phyloP scores from a whole-genome alignment of 192 early-diverging fungal genomes.

The Coemansia sp. region DNA sequence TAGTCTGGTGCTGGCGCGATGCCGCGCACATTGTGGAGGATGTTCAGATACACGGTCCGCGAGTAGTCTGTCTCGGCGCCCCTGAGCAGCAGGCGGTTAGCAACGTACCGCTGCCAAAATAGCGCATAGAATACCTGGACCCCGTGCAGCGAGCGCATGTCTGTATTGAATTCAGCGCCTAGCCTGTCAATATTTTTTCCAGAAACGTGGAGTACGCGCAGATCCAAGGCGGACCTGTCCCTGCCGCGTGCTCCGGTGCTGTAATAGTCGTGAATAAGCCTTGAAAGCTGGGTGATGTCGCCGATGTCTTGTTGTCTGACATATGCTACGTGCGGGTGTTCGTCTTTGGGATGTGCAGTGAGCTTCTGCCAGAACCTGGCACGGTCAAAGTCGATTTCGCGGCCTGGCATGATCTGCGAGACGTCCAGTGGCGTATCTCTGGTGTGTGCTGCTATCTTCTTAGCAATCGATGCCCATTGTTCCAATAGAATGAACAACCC shows the following conservation, averaged over 20 bases:
- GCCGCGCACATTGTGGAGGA: constrained; percentile 21
- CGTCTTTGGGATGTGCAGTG: constrained; percentile 1
- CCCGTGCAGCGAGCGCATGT: constrained; percentile 12
- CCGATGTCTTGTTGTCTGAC: constrained; percentile 2
- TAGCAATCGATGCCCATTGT: constrained; percentile 23
- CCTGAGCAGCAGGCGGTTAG: constrained; percentile 1
- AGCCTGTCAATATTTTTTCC: constrained; percentile 12
- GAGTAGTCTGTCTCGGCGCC: not conserved
- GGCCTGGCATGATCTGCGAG: constrained; percentile 2
- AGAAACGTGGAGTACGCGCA: constrained; percentile 19
- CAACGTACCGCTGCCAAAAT: constrained; percentile 27
- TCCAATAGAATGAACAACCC: constrained; percentile 14
- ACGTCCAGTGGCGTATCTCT: not conserved
- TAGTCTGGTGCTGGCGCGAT: constrained; percentile 18
- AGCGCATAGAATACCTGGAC: constrained; percentile 31
- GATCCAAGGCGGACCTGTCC: not conserved
- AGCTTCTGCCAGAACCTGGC: constrained; percentile 15
- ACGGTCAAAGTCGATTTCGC: constrained; percentile 21
- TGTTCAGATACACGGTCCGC: constrained; percentile 17
- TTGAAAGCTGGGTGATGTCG: not conserved
- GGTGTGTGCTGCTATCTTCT: not conserved
- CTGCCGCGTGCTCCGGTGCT: constrained; percentile 5
- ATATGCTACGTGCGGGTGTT: constrained; percentile 18
- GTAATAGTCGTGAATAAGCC: not conserved
- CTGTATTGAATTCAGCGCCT: constrained; percentile 5